Evolutionary conservation across 495 filamentous ascomycete genomes (phyloP), one percentile per base, ranked within the genome.

Genomic region (Hypoxylon perforatum): DNA sequence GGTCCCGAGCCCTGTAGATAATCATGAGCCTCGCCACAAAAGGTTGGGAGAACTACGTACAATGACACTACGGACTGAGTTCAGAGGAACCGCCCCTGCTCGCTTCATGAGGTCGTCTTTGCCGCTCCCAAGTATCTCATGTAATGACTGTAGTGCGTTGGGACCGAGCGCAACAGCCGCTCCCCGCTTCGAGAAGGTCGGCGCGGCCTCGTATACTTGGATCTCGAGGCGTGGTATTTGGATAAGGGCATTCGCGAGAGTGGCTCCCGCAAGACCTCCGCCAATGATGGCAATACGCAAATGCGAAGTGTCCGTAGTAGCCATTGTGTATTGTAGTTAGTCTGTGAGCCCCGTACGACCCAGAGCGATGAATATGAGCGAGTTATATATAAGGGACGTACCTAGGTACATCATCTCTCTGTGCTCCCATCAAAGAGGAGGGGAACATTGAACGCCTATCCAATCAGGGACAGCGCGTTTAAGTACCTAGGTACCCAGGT

Each of bases 221-320:
- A 65, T 52, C 11, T 69, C 49, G 17, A 72, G 33, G 44, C 65
- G 65, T 8, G 54, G 14, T 25, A 60, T 48, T 41, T 55, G 22
- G 11, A 69, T 33, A 11, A 72, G 51, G 3, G 57, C 65, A 33
- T 65, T 61, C 2, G 35, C 30, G 5, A 65, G 36, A 6, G 59
- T 65, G 14, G 50, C 57, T 1, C 69, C 69, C 12, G 69, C 69
- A 11, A 72, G 30, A 17, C 69, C 69, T 8, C 69, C 69, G 42
- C 69, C 69, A 38, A 61, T 55, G 35, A 72, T 72, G 21, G 69
- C 69, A 11, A 35, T 35, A 11, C 30, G n/a, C n/a, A n/a, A n/a
- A n/a, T n/a, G n/a, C n/a, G n/a, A n/a, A n/a, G n/a, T n/a, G n/a
- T n/a, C n/a, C n/a, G n/a, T n/a, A n/a, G n/a, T n/a, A n/a, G n/a